Evolutionary conservation across 768 basidiomycete species (phyloP), one percentile per base, ranked within the genome.

Genomic region (Mycena vitilis): DNA sequence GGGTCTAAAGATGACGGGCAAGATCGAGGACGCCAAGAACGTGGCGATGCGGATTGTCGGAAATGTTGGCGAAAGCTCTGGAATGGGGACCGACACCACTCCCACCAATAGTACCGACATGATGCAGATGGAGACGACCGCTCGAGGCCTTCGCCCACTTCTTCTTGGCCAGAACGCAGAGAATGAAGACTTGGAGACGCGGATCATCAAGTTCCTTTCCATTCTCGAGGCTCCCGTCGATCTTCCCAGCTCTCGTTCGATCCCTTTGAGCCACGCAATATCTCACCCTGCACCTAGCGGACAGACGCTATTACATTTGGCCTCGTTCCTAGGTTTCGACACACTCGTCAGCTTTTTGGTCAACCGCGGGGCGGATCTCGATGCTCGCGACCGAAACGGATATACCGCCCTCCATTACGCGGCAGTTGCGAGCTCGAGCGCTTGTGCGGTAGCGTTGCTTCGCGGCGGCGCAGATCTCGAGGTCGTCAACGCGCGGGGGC

Each of bases 1-100:
- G 20, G 96, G 96, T 0, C 82, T 98, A 70, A 96, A 97, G 83
- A 96, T 98, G 94, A 97, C 95, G 0, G 96, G 96, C 55, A 93
- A 95, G 75, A 90, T 97, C 36, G 95, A 96, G 73, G 94, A 96
- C 61, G 95, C 96, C 3, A 92, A 94, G 78, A 93, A 95, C 65
- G 93, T 98, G 44, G 96, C 96, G 16, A 90, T 96, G 88, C 88
- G 95, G 37, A 98, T 98, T 71, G 94, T 98, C 37, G 92, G 93
- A 45, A 91, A 84, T 62, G 82, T 89, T n/a, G 80, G 81, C 37
- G 88, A 91, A 60, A 80, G 81, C 59, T 79, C 86, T 4, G 79
- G 84, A 18, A 75, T 83, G 9, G 81, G 77, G 62, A 74, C 76
- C 66, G 75, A 76, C 53, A 56, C 25, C 53, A 52, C 52, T 20